Conservation (phyloP, 345 rosid genomes). For the Linum tenue region DNA sequence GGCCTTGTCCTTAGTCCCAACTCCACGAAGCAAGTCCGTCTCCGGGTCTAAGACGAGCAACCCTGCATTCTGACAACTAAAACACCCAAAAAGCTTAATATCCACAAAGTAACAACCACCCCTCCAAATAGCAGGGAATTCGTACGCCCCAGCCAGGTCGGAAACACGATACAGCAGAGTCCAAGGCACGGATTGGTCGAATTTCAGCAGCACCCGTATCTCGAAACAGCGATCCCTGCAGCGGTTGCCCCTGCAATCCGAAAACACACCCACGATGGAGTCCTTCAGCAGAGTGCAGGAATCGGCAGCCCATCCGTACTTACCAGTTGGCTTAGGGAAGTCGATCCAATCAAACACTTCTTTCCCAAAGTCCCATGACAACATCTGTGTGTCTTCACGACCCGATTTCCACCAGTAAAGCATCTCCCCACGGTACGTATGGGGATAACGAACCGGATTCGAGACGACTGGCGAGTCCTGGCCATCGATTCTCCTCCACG, state of each 20-base stretch:
- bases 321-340: neutral
- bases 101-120: neutral
- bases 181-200: neutral
- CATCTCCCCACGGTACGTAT: neutral
- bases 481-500: neutral
- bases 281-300: neutral
- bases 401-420: neutral
- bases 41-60: neutral
- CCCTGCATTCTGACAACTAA: neutral
- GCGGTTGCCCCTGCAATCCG: neutral
- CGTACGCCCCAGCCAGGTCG: neutral
- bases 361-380: neutral
- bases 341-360: neutral
- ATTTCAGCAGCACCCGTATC: neutral
- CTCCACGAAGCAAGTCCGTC: neutral
- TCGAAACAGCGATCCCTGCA: neutral
- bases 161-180: neutral
- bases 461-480: neutral
- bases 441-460: neutral
- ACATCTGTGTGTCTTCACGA: neutral
- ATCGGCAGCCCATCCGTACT: neutral
- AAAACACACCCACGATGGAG: neutral
- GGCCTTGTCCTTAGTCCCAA: neutral
- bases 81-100: neutral
- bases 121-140: neutral